Conservation (phyloP, 768 basidiomycete species). For the Pleurotus citrinopileatus region DNA sequence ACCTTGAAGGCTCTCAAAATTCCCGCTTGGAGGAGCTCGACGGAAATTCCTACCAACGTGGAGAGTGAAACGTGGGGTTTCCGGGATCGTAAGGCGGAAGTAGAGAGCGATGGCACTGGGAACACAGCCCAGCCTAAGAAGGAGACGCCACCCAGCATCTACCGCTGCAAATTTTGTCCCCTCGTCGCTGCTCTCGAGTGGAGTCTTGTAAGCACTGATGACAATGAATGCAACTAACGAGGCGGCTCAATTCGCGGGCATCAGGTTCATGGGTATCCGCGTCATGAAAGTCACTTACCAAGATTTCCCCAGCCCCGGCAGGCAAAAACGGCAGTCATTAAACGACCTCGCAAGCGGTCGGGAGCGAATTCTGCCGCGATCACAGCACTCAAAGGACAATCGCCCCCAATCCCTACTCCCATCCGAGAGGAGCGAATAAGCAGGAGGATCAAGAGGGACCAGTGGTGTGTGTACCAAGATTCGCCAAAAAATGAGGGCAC, state of each 20-base stretch:
- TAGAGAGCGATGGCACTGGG: conserved; percentile 82
- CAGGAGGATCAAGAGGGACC: too few relatives aligned
- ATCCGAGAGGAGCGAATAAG: conserved; percentile 32
- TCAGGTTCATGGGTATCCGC: background rate
- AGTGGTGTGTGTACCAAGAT: too few relatives aligned
- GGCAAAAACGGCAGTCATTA: conserved; percentile 88
- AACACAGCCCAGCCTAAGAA: conserved; percentile 84
- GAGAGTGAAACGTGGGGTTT: conserved; percentile 88
- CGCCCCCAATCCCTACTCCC: conserved; percentile 84
- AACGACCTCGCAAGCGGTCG: conserved; percentile 69
- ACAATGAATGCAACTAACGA: conserved; percentile 62
- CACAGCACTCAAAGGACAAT: conserved; percentile 83
- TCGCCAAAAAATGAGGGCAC: conserved; percentile 58
- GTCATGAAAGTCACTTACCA: conserved; percentile 33
- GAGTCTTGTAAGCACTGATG: conserved; percentile 61
- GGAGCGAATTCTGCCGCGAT: conserved; percentile 88
- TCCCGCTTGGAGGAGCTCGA: too few relatives aligned
- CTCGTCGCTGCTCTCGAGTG: conserved; percentile 40
- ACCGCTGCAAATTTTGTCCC: conserved; percentile 42
- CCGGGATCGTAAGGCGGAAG: conserved; percentile 89
- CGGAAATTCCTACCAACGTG: conserved; percentile 82
- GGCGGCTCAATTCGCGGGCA: conserved; percentile 41
- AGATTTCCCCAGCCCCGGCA: conserved; percentile 86
- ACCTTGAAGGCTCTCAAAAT: too few relatives aligned
- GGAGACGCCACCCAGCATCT: conserved; percentile 79